Evolutionary conservation across 2,329 filamentous ascomycete species (phyloP), one percentile per base, ranked within the genome.

Genomic region (Trichoderma lentiforme): DNA sequence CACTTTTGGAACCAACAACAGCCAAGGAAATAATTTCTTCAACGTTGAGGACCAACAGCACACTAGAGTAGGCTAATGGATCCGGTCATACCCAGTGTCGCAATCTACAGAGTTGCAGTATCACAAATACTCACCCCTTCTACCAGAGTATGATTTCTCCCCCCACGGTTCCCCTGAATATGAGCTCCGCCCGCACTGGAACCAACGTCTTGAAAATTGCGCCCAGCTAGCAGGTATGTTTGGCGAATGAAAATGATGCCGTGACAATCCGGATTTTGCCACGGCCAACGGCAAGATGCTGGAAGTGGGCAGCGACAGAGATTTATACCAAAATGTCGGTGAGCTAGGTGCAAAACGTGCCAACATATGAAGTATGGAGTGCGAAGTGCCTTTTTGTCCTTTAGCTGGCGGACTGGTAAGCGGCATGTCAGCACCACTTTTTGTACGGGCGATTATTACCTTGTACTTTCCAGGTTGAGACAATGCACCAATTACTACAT

Each of bases 251-350:
- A 24, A 24, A 34, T 8, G 18, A 53, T 4, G 51, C 51, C 36
- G 51, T 43, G 64, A 24, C 64, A 65, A 5, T 21, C 64, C n/a
- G 24, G 21, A 43, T 28, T 58, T 58, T 21, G 32, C 51, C 64
- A 67, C 53, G 18, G 18, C 64, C 26, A 39, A 39, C 11, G 15
- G 12, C n/a, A 15, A 11, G 24, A 39, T 24, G 9, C 2, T 18
- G 34, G n/a, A 57, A 28, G 6, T 6, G 14, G 51, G 36, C 15
- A 43, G 28, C 12, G 26, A 36, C 26, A 30, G 24, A 9, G 9
- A 39, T 39, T 43, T 43, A 43, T 43, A 58, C 6, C 24, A 67
- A 67, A 67, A 24, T 57, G 64, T 67, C 64, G 64, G 64, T 67
- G 51, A 67, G 34, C 53, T 58, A 43, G 51, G 26, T 24, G 30